Evolutionary conservation across 2,329 filamentous ascomycete species (phyloP).

Genomic region (Ilyonectria mors-panacis): DNA sequence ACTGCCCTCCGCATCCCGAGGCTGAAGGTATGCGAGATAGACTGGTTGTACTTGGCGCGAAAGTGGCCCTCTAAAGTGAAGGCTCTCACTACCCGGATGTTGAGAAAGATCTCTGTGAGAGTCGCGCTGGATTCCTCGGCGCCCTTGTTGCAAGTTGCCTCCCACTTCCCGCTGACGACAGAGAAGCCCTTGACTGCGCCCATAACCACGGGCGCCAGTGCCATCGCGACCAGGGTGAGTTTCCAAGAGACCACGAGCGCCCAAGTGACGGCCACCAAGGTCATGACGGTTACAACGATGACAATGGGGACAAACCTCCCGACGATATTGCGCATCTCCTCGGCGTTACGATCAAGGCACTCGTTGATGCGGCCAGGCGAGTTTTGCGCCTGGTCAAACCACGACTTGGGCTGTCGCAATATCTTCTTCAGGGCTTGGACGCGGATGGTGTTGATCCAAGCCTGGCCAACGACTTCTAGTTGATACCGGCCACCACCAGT

Average conservation of each 20-base stretch:
- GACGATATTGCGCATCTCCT: slow-evolving; percentile 89
- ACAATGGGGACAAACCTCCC: slow-evolving; percentile 82
- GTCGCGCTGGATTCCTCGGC: slow-evolving; percentile 69
- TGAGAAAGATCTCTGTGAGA: slow-evolving; percentile 82
- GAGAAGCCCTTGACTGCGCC: slow-evolving; percentile 77
- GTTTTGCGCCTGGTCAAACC: slow-evolving; percentile 82
- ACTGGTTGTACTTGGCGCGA: slow-evolving; percentile 70
- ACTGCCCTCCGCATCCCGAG: slow-evolving; percentile 77
- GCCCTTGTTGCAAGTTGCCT: slow-evolving; percentile 75
- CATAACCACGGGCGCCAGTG: slow-evolving; percentile 77
- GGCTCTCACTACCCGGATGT: slow-evolving; percentile 83
- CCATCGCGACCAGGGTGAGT: slow-evolving; percentile 82
- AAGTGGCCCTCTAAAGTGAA: slow-evolving; percentile 84
- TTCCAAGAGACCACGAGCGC: slow-evolving; percentile 83
- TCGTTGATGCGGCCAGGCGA: slow-evolving; percentile 75
- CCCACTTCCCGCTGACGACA: slow-evolving; percentile 78
- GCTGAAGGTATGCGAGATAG: slow-evolving; percentile 66
- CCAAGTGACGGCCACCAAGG: slow-evolving; percentile 80
- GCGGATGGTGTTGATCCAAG: slow-evolving; percentile 83
- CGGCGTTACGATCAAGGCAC: slow-evolving; percentile 83
- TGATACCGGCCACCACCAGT: slow-evolving; percentile 79
- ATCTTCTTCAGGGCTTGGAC: slow-evolving; percentile 77
- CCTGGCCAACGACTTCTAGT: slow-evolving; percentile 79
- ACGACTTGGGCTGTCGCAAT: slow-evolving; percentile 81
- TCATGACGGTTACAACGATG: slow-evolving; percentile 77